Evolutionary conservation across 768 basidiomycete genomes (phyloP).

Genomic region (Suillus tomentosus): DNA sequence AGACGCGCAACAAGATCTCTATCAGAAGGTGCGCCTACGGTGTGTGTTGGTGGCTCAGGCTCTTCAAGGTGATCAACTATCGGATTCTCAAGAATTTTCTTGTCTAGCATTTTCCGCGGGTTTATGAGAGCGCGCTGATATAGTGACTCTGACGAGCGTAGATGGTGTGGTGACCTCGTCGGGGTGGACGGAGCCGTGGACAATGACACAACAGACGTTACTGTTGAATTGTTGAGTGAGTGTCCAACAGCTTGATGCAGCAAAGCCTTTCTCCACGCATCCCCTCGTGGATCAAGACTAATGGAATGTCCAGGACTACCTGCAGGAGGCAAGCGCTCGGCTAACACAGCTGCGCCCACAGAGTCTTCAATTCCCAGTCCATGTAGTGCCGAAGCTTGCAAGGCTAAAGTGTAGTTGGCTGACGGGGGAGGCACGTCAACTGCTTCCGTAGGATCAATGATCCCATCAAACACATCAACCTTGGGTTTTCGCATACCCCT

Average conservation of each 20-base stretch:
- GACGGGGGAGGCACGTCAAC: constrained; percentile 78
- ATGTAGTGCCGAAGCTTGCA: constrained; percentile 73
- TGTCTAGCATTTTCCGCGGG: constrained; percentile 37
- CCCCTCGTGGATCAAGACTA: constrained; percentile 54
- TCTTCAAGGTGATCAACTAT: constrained; percentile 37
- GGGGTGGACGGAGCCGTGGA: constrained; percentile 38
- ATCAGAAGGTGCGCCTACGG: constrained; percentile 9
- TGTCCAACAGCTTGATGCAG: constrained; percentile 79
- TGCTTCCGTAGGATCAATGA: constrained; percentile 83
- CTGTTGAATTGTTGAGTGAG: constrained; percentile 63
- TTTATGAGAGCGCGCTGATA: constrained; percentile 20
- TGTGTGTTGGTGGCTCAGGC: constrained; percentile 28
- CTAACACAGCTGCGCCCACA: constrained; percentile 72
- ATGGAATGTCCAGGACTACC: constrained; percentile 58
- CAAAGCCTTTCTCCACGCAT: constrained; percentile 75
- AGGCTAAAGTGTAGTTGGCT: constrained; percentile 67
- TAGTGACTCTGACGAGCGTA: constrained; percentile 28
- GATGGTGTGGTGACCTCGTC: constrained; percentile 30
- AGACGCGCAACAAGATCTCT: constrained; percentile 21
- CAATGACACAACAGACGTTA: constrained; percentile 39
- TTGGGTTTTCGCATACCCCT: constrained; percentile 40
- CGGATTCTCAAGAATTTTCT: constrained; percentile 46
- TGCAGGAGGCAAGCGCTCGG: constrained; percentile 70
- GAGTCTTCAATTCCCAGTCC: constrained; percentile 76
- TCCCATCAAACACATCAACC: constrained; percentile 47